phyloP scores from a whole-genome alignment of 495 filamentous ascomycete genomes.

The Evernia prunastri region DNA sequence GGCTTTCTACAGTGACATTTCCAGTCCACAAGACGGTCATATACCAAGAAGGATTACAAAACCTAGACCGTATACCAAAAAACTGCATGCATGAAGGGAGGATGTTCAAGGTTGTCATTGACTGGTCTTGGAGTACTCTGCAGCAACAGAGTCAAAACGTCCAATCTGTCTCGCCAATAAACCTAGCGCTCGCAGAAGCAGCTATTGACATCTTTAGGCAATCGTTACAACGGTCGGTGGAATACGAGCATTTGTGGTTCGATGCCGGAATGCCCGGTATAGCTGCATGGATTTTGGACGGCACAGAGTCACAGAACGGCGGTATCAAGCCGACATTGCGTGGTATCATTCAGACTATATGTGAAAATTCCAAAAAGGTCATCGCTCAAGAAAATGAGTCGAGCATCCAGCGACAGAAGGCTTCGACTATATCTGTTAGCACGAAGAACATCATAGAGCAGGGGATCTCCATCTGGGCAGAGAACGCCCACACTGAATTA shows the following conservation, averaged over 20 bases:
- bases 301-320: slow-evolving; percentile 37
- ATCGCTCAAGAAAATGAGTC: slow-evolving; percentile 46
- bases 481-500: slow-evolving; percentile 74
- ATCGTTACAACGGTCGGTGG: slow-evolving; percentile 57
- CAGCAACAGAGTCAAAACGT: slow-evolving; percentile 18
- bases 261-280: slow-evolving; percentile 59
- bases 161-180: slow-evolving; percentile 41
- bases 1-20: slow-evolving; percentile 59
- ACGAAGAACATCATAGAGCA: slow-evolving; percentile 46
- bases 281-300: slow-evolving; percentile 59
- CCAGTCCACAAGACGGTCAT: slow-evolving; percentile 81
- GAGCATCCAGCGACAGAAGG: slow-evolving; percentile 33
- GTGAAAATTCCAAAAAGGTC: slow-evolving; percentile 50
- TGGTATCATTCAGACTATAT: slow-evolving; percentile 58
- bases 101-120: slow-evolving; percentile 51
- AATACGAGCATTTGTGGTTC: slow-evolving; percentile 69
- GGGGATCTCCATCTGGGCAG: slow-evolving; percentile 64
- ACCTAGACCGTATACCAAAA: slow-evolving; percentile 45
- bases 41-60: slow-evolving; percentile 60
- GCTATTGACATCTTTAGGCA: slow-evolving; percentile 61
- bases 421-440: slow-evolving; percentile 35
- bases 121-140: slow-evolving; percentile 34
- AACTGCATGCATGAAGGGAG: slow-evolving; percentile 36
- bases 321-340: slow-evolving; percentile 55
- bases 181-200: slow-evolving; percentile 47